Evolutionary conservation across 2,329 filamentous ascomycete species (phyloP), one percentile per base, ranked within the genome.

Genomic region (Trichoderma sp.): DNA sequence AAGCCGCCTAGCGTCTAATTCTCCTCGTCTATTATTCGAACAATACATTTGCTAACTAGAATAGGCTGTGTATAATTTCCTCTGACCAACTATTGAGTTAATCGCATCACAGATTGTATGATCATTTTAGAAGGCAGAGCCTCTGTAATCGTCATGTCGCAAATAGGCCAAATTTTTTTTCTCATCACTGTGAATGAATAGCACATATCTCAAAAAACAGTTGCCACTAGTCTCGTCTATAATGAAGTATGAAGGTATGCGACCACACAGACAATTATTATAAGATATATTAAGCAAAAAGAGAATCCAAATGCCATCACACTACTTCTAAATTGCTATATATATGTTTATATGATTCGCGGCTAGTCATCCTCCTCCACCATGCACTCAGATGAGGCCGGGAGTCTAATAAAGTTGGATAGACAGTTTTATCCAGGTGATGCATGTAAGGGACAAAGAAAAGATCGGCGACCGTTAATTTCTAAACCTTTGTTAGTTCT

Each of bases 401-500:
- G 15, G 32, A 37, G 17, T 53, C 3, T 25, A 63, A 4, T 32
- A 53, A 27, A 3, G 42, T 37, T 27, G 59, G 59, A 4, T 52
- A 63, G 8, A 53, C 45, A 3, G 32, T 63, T 48, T 19, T 15
- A 29, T 27, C 32, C 32, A 63, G 17, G 39, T 63, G 59, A 22
- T 63, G 59, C 59, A 52, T 63, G 17, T 53, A 63, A 29, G 59
- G 32, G 17, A 63, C 32, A 29, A 63, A 63, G 15, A 63, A 63
- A 15, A 63, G 42, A 27, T 63, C 59, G 3, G 25, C 59, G 9
- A 63, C 45, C 2, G 32, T 39, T 13, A 63, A 29, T 29, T 19
- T 53, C 59, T 63, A 19, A n/a, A 29, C 9, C 1, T 37, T 35
- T 6, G 19, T 56, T 6, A 17, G 7, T 19, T 19, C n/a, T 8